Percentiles rank a stretch among this genome's conserved stretches.
These are phyloP conservation scores for Diplocarpon rosae DNA, from an alignment of 2,329 filamentous ascomycete genomes.

Conservation along the genomic window DNA sequence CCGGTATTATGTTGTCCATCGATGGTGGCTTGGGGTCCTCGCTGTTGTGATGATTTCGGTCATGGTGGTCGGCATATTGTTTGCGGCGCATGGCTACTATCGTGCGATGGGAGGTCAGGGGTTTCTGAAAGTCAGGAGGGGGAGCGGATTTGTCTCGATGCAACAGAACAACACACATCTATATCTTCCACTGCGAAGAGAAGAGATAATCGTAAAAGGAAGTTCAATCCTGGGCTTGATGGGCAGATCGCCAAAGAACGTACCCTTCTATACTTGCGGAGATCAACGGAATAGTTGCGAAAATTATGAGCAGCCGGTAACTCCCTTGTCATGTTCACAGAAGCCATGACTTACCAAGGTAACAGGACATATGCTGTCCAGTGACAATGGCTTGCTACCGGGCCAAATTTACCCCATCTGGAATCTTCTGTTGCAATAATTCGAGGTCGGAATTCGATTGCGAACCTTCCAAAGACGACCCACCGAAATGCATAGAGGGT, in stretches of 20 bases:
- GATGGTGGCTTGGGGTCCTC: conserved; percentile 12
- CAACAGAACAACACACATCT: conserved; percentile 1
- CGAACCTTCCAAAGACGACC: conserved; percentile 9
- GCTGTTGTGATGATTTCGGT: conserved; percentile 11
- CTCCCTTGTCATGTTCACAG: background rate
- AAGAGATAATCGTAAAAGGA: conserved; percentile 2
- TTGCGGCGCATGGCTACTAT: conserved; percentile 20
- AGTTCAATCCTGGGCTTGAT: background rate
- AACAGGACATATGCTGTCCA: conserved; percentile 25
- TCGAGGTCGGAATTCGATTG: conserved; percentile 13
- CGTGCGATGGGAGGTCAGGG: conserved; percentile 20
- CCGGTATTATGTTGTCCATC: conserved; percentile 8
- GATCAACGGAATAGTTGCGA: conserved; percentile 25
- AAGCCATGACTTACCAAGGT: background rate
- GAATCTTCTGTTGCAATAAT: conserved; percentile 23
- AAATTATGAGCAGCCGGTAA: conserved; percentile 20
- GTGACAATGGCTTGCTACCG: conserved; percentile 18
- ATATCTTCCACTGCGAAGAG: conserved; percentile 19
- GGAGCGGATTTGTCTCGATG: background rate
- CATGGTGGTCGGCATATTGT: conserved; percentile 19
- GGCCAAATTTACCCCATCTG: conserved; percentile 16
- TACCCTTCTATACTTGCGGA: conserved; percentile 24
- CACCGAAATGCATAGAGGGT: conserved; percentile 18
- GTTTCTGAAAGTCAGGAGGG: conserved; percentile 12
- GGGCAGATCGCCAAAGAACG: conserved; percentile 3